Percentiles rank a stretch among this genome's conserved stretches.
Conservation (phyloP, 495 filamentous ascomycete species). For the Immersiella caudata region DNA sequence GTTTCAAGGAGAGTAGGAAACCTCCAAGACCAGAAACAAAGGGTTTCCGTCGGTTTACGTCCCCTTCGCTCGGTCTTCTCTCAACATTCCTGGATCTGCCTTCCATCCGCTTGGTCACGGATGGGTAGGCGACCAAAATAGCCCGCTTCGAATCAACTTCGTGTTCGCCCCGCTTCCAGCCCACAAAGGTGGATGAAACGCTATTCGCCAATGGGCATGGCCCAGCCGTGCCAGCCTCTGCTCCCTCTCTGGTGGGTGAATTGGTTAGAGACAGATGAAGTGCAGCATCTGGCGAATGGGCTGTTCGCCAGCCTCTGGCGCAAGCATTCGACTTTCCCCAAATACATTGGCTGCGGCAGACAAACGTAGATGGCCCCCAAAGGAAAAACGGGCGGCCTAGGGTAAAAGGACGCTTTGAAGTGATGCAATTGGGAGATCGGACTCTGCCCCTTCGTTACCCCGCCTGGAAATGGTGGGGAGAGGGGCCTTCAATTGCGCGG, state of each 20-base stretch:
- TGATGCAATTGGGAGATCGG: slow-evolving; percentile 15
- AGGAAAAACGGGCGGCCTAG: slow-evolving; percentile 4
- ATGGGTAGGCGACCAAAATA: slow-evolving; percentile 13
- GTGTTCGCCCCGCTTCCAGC: slow-evolving; percentile 1
- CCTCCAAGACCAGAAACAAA: slow-evolving; percentile 3
- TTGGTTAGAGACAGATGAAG: neutral
- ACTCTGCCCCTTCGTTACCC: slow-evolving; percentile 18
- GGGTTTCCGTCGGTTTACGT: neutral
- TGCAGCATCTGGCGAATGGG: slow-evolving; percentile 4
- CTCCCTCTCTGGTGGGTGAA: slow-evolving; percentile 7
- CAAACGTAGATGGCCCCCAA: slow-evolving; percentile 4
- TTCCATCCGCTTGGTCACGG: neutral
- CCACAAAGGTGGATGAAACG: slow-evolving; percentile 13
- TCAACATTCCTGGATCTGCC: neutral
- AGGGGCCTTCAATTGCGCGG: neutral
- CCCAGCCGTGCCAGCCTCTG: neutral
- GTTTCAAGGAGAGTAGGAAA: slow-evolving; percentile 17
- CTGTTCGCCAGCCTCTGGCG: neutral
- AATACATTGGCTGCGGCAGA: neutral
- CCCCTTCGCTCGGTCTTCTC: neutral
- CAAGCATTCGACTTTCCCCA: neutral
- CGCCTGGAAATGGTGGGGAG: slow-evolving; percentile 9
- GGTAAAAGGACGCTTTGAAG: slow-evolving; percentile 4
- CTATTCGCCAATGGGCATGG: slow-evolving; percentile 13
- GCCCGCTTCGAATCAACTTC: slow-evolving; percentile 2